phyloP scores from a whole-genome alignment of 495 filamentous ascomycete species.

The Apiosordaria backusii region DNA sequence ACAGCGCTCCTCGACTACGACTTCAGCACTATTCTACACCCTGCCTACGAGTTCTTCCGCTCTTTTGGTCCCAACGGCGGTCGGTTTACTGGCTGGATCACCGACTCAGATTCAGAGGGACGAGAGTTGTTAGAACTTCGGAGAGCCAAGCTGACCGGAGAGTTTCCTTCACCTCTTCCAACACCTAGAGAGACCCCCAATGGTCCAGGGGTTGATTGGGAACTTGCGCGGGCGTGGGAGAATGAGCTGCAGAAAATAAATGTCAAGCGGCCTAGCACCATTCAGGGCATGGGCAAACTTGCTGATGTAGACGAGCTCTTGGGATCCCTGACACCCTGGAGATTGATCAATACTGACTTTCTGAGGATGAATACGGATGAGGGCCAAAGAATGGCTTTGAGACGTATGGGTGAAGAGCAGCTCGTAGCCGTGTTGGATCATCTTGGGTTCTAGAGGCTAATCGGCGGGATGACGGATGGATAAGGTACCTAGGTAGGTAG shows the following conservation, averaged over 20 bases:
- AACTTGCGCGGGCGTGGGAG: slow-evolving; percentile 32
- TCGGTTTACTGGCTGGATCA: slow-evolving; percentile 25
- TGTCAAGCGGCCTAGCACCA: slow-evolving; percentile 33
- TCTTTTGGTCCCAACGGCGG: slow-evolving; percentile 28
- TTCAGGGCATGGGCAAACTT: slow-evolving; percentile 31
- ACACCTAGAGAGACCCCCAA: slow-evolving; percentile 14
- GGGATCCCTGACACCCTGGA: slow-evolving; percentile 26
- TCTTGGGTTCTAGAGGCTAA: slow-evolving; percentile 13
- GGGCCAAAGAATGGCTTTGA: slow-evolving; percentile 17
- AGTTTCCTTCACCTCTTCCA: slow-evolving; percentile 28
- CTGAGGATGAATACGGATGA: slow-evolving; percentile 30
- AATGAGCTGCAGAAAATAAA: slow-evolving; percentile 27
- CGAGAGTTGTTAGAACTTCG: slow-evolving; percentile 20
- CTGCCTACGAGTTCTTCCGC: slow-evolving; percentile 32
- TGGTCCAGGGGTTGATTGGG: slow-evolving; percentile 28
- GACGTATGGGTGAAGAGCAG: slow-evolving; percentile 16
- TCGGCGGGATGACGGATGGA: slow-evolving; percentile 3
- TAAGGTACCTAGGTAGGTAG: too few species aligned
- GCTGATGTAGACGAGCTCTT: slow-evolving; percentile 33
- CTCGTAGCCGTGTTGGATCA: slow-evolving; percentile 18
- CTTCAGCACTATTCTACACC: slow-evolving; percentile 28
- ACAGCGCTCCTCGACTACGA: slow-evolving; percentile 33
- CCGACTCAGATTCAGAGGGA: slow-evolving; percentile 17
- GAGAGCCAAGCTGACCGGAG: slow-evolving; percentile 29
- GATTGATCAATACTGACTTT: slow-evolving; percentile 27